Evolutionary conservation across 2,329 filamentous ascomycete genomes (phyloP).

Genomic region (Fusarium graminum): DNA sequence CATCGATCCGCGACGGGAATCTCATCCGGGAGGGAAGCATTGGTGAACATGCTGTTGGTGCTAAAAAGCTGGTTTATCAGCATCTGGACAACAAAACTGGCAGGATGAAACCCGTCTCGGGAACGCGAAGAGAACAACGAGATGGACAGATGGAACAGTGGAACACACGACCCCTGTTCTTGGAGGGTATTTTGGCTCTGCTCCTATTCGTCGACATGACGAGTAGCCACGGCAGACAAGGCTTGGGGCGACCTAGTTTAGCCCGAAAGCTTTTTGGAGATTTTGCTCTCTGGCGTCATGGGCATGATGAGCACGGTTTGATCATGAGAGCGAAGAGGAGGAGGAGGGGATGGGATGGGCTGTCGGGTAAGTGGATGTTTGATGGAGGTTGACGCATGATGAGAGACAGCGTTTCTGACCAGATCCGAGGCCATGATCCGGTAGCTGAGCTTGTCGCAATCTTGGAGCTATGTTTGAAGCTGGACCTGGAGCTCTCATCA

Average conservation of each 20-base stretch:
- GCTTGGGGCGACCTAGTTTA: slow-evolving; percentile 38
- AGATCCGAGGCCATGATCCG: not conserved
- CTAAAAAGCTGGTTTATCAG: not conserved
- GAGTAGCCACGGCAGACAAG: slow-evolving; percentile 37
- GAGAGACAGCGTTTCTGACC: not conserved
- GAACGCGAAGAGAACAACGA: slow-evolving; percentile 29
- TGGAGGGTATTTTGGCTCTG: slow-evolving; percentile 19
- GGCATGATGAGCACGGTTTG: slow-evolving; percentile 14
- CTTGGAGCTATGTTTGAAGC: not conserved
- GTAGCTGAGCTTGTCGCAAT: slow-evolving; percentile 32
- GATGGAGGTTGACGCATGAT: not conserved
- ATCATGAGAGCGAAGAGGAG: slow-evolving; percentile 16
- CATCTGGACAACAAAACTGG: not conserved
- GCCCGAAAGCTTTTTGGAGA: slow-evolving; percentile 42
- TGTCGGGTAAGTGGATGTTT: too few species aligned
- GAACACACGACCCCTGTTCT: slow-evolving; percentile 38
- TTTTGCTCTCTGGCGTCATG: slow-evolving; percentile 34
- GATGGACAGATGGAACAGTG: slow-evolving; percentile 9
- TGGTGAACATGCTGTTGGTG: not conserved
- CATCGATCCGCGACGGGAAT: slow-evolving; percentile 9
- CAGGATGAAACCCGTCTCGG: slow-evolving; percentile 30
- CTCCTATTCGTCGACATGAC: slow-evolving; percentile 30
- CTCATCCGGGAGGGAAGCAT: slow-evolving; percentile 2
- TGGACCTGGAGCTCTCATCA: slow-evolving; percentile 15
- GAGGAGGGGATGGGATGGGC: not conserved